Evolutionary conservation across 352 stramenopile genomes (phyloP), one percentile per base, ranked within the genome.

Genomic region (Phytophthora gonapodyides): DNA sequence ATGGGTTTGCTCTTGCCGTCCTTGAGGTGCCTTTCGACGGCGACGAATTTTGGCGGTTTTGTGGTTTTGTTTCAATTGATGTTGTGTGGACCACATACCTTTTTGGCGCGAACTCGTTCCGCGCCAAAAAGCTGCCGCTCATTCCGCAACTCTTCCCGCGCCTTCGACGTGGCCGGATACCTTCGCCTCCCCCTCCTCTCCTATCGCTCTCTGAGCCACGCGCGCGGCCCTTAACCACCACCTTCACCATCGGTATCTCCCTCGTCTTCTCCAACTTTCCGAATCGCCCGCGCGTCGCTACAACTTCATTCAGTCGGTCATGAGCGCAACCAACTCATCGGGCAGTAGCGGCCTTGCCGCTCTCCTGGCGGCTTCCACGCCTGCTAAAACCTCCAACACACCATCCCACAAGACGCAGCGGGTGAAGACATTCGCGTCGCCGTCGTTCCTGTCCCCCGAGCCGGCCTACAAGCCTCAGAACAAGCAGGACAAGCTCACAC

Each of bases 391-490:
- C 46, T 35, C 21, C 41, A 42, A 5, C n/a, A 11, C 19, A 12
- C 4, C 12, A 6, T 8, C 13, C 8, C 19, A 35, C 1, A 46
- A 34, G 42, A 57, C 60, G 38, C 33, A 41, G 0, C 16, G 19
- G 24, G 38, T 11, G 15, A 47, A 42, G 36, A 52, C 33, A 30
- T 74, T 78, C 19, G 10, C 58, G 12, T 71, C 71, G 38, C 63
- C 69, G 6, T 80, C 73, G 7, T 84, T 87, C 54, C 40, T 84
- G 52, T 87, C 76, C 0, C 76, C 76, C 17, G 46, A 45, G n/a
- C 63, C 75, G 1, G 64, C 36, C 9, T 44, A 36, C 7, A 69
- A 71, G 16, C 24, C 44, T 10, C 64, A 67, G 12, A 73, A 75
- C 27, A 46, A 59, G n/a, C 59, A 69, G 5, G 57, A 61, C 50